Base-by-base conservation (phyloP, 306 rosid species). In the Quercus ilex region DNA sequence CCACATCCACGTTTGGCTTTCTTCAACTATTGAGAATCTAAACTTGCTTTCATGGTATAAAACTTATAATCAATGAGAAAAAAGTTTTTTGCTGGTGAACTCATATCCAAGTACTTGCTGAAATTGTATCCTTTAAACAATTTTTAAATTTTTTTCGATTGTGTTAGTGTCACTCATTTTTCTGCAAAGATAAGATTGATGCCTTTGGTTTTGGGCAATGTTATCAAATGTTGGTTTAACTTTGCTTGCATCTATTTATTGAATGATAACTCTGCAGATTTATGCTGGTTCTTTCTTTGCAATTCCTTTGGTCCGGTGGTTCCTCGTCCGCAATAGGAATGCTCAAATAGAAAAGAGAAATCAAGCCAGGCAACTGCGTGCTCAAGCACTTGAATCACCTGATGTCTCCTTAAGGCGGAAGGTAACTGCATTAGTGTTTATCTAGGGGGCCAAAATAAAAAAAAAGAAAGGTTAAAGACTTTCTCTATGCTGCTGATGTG, bases 261-360 rank as follows among this genome's bases (percentile, higher is more conserved):
- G 43, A 59, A 69, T 78, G 64, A 65, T 86, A 75, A 76, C 64
- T 81, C 30, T 85, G 86, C 92, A 95, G 99, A 84, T 95, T 67
- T 95, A 95, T 85, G 99, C 99, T 55, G 98, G 96, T 85, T 95
- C 99, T 19, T 93, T 95, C 92, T 95, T 95, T 87, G 92, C 98
- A 64, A 95, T 95, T 89, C 99, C 99, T 74, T 85, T 95, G 86
- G 80, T 89, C 75, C 96, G 99, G 81, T 93, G 96, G 98, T 89
- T 91, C 75, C 62, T 89, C 69, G 28, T 89, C 82, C 86, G 77
- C 17, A 86, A 75, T 59, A 93, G 85, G 73, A 95, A 95, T 86
- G 85, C 87, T 55, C 83, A 90, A 68, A 91, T 93, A 88, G 97
- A 89, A 78, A 93, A 90, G 89, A 88, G 98, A 90, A 95, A 95